These are phyloP conservation scores for Hyphopichia wangnamkhiaoensis DNA, from an alignment of 1,139 yeast species.

Conservation along the genomic window DNA sequence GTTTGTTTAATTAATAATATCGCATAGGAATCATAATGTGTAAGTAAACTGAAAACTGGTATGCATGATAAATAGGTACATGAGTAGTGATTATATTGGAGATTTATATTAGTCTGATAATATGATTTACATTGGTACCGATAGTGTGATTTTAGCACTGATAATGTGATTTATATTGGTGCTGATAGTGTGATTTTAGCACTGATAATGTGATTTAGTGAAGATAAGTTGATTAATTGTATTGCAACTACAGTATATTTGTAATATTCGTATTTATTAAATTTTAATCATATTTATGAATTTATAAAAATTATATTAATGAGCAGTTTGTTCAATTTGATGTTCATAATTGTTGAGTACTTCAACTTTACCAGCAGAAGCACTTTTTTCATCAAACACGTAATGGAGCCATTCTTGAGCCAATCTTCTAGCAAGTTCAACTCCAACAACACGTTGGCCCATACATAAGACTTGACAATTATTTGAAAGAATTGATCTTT, in stretches of 20 bases:
- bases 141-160: too few relatives aligned
- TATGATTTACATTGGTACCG: too few relatives aligned
- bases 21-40: too few relatives aligned
- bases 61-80: too few relatives aligned
- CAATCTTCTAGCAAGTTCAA: conserved; percentile 43
- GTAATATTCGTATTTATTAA: not conserved
- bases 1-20: too few relatives aligned
- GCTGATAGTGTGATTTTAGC: too few relatives aligned
- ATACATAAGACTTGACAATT: conserved; percentile 47
- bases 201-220: too few relatives aligned
- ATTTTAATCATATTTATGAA: not conserved
- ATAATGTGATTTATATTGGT: too few relatives aligned
- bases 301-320: not conserved
- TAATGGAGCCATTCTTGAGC: conserved; percentile 47
- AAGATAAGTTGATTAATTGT: too few relatives aligned
- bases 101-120: not conserved
- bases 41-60: too few relatives aligned
- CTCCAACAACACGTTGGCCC: conserved; percentile 51
- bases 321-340: conserved; percentile 1
- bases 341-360: conserved; percentile 29
- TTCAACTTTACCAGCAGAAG: conserved; percentile 45
- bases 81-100: too few relatives aligned
- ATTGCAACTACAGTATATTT: too few relatives aligned
- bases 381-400: conserved; percentile 35
- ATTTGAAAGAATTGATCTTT: conserved; percentile 43